Evolutionary conservation across 2,329 filamentous ascomycete species (phyloP), one percentile per base, ranked within the genome.

Genomic region (Kalmusia sp.): DNA sequence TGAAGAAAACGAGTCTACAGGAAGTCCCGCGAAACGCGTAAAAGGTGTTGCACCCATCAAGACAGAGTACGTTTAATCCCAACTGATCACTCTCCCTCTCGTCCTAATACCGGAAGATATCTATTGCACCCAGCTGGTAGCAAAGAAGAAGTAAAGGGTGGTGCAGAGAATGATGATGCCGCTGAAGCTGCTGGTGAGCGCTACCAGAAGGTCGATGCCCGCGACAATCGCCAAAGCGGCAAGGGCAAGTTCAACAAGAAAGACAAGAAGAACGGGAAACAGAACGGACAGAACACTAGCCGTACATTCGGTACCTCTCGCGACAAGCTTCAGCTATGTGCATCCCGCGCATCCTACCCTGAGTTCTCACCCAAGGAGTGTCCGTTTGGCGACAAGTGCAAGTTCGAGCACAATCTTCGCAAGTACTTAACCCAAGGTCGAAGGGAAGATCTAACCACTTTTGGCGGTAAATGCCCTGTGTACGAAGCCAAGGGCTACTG

Each of bases 381-480:
- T 75, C 83, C 79, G 43, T 96, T 88, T 64, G 93, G 90, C 22
- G 88, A 91, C 27, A 86, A 85, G 57, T 99, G 95, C 79, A 91
- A 87, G 61, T 86, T 88, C 61, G 86, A 88, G 65, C 95, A 99
- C 70, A 86, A 97, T 67, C 77, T 99, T 39, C 87, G 95, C 58
- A 88, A 87, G 70, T 99, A 99, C 70, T 79, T 99, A 43, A 84
- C 84, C 27, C 86, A 95, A 51, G 90, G 92, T 56, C 93, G 93
- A 61, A 86, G 91, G 38, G 86, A 86, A 55, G 91, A 98, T 68
- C 80, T 97, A 33, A 82, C 83, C 4, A 91, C 89, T 0, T 89
- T 96, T 65, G 82, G 81, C 35, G 89, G 91, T 6, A 81, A 88
- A 57, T 99, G 95, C 68, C 93, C 93, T 0, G 84, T 96, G 7